phyloP scores from a whole-genome alignment of 257 asterid genomes.

The Verbena officinalis region DNA sequence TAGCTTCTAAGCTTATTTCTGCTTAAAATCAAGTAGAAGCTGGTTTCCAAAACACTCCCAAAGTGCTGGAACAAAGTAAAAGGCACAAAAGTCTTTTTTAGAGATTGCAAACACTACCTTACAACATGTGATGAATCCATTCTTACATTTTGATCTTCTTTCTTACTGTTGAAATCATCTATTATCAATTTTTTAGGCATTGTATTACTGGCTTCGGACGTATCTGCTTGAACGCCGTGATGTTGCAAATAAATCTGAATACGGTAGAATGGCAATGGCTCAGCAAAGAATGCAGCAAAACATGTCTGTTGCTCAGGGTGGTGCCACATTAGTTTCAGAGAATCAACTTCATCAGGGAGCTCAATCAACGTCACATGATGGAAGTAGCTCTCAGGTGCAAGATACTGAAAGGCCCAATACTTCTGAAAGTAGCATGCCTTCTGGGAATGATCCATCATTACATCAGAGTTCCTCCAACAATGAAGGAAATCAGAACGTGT shows the following conservation, averaged over 20 bases:
- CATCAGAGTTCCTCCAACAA: conserved; percentile 65
- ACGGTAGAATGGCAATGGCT: conserved; percentile 95
- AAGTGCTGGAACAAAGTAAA: too few relatives aligned
- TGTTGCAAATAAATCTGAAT: conserved; percentile 95
- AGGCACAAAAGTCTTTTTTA: too few relatives aligned
- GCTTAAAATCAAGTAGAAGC: too few relatives aligned
- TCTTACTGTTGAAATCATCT: conserved; percentile 26
- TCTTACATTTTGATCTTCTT: conserved; percentile 21
- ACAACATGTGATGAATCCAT: conserved; percentile 1
- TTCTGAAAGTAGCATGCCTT: conserved; percentile 66
- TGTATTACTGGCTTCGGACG: conserved; percentile 98
- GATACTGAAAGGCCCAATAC: conserved; percentile 78
- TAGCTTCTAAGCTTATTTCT: too few relatives aligned
- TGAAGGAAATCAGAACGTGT: conserved; percentile 75
- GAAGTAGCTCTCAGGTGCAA: conserved; percentile 70
- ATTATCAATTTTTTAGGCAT: conserved; percentile 57
- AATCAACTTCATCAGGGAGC: conserved; percentile 80
- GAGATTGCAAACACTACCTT: too few relatives aligned
- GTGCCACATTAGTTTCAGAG: conserved; percentile 64
- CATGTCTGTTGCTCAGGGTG: conserved; percentile 66
- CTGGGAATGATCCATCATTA: conserved; percentile 72
- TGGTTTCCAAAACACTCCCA: too few relatives aligned
- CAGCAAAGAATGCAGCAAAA: conserved; percentile 98
- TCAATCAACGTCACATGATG: conserved; percentile 84
- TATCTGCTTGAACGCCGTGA: conserved; percentile 98